Percentiles rank a stretch among this genome's conserved stretches.
Conservation (phyloP, 495 filamentous ascomycete species). For the Hypoxylon crocopeplum region DNA sequence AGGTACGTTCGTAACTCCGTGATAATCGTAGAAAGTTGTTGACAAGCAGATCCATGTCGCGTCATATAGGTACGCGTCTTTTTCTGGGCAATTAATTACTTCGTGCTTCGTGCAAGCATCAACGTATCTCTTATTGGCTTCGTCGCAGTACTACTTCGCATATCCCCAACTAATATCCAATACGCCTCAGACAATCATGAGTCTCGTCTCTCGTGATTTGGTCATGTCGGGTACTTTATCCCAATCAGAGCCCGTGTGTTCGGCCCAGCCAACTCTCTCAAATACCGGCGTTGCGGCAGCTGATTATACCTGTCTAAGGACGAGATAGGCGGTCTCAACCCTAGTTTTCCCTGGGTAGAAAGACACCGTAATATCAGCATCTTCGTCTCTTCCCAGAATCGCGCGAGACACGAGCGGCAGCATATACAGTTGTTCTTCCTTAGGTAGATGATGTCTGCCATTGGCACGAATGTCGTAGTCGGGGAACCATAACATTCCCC, state of each 20-base stretch:
- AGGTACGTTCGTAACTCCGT: no score
- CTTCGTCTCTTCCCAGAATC: background rate
- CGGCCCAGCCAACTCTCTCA: slow-evolving; percentile 5
- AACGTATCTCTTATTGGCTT: no score
- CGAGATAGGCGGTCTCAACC: background rate
- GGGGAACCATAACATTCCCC: slow-evolving; percentile 2
- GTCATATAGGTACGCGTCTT: no score
- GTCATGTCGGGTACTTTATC: slow-evolving; percentile 5
- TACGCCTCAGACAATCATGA: background rate
- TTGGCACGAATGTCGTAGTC: slow-evolving; percentile 2
- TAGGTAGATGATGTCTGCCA: background rate
- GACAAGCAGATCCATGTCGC: no score
- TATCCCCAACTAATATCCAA: background rate
- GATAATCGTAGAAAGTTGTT: no score
- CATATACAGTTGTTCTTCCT: background rate
- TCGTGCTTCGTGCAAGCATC: no score
- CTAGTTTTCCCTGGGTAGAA: background rate
- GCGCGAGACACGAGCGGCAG: background rate
- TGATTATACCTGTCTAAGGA: background rate
- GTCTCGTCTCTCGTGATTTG: background rate
- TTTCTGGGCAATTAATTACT: no score
- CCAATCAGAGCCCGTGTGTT: slow-evolving; percentile 5
- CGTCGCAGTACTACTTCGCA: no score
- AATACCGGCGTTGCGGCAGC: background rate
- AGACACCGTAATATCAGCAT: background rate